phyloP scores from a whole-genome alignment of 1,284 basidiomycete species.

The Cryptococcus sp. region DNA sequence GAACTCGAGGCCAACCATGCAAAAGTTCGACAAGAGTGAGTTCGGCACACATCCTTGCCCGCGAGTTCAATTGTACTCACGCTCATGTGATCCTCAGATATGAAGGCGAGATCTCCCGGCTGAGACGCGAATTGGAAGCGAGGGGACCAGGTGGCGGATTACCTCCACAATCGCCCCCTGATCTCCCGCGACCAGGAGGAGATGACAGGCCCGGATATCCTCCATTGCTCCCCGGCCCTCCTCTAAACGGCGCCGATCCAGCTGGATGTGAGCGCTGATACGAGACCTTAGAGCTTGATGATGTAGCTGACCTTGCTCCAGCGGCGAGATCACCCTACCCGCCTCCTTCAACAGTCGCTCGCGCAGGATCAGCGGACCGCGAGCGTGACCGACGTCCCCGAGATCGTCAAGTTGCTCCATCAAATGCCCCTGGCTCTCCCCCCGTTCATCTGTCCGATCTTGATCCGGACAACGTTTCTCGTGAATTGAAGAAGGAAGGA shows the following conservation, averaged over 20 bases:
- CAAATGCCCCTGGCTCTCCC: conserved; percentile 35
- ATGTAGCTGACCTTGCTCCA: neutral
- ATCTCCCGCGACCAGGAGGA: conserved; percentile 29
- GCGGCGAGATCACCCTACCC: conserved; percentile 37
- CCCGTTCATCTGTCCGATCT: conserved; percentile 53
- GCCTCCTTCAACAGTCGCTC: conserved; percentile 29
- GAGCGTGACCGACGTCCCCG: conserved; percentile 30
- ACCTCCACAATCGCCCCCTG: conserved; percentile 42
- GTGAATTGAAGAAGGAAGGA: conserved; percentile 72
- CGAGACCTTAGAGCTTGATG: neutral
- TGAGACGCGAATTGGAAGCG: conserved; percentile 65
- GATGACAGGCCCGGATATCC: conserved; percentile 28
- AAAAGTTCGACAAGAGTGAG: conserved; percentile 65
- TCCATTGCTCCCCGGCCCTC: conserved; percentile 27
- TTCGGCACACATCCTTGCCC: conserved; percentile 6
- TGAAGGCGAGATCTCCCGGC: conserved; percentile 69
- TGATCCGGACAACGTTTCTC: conserved; percentile 57
- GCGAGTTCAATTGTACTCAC: neutral
- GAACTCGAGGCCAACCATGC: conserved; percentile 74
- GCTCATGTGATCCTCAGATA: conserved; percentile 54
- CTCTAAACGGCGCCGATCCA: conserved; percentile 37
- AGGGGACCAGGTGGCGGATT: conserved; percentile 48
- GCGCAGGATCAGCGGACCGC: conserved; percentile 37
- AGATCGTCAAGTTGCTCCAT: conserved; percentile 13
- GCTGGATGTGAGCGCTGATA: conserved; percentile 19